Percentiles rank a stretch among this genome's conserved stretches.
Evolutionary conservation across 2,329 filamentous ascomycete genomes (phyloP).

Genomic region (Nemania sp.): DNA sequence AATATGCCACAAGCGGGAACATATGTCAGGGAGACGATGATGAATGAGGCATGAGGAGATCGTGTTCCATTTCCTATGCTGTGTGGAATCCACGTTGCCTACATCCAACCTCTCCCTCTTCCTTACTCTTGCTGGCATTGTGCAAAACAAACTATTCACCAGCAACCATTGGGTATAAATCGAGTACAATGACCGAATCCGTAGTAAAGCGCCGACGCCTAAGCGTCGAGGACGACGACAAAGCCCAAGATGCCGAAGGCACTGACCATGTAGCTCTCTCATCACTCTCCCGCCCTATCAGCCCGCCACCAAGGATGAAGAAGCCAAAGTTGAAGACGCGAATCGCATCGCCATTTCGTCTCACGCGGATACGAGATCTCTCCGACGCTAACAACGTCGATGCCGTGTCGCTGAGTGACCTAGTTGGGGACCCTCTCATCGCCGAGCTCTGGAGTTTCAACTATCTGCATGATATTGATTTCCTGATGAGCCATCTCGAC

Average conservation of each 20-base stretch:
- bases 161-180: too few relatives aligned
- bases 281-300: conserved; percentile 49
- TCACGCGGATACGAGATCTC: conserved; percentile 71
- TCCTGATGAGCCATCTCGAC: conserved; percentile 60
- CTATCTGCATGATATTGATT: conserved; percentile 64
- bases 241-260: conserved; percentile 7
- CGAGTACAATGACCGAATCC: conserved; percentile 33
- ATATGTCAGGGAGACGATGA: too few relatives aligned
- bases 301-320: conserved; percentile 52
- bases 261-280: conserved; percentile 28
- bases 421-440: conserved; percentile 76
- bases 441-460: conserved; percentile 74
- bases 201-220: conserved; percentile 36
- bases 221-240: conserved; percentile 20
- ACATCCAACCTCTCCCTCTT: too few relatives aligned
- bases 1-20: too few relatives aligned
- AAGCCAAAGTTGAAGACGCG: conserved; percentile 17
- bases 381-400: conserved; percentile 64
- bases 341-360: conserved; percentile 68
- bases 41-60: too few relatives aligned
- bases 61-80: too few relatives aligned
- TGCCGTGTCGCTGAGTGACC: conserved; percentile 66
- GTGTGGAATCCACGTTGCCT: too few relatives aligned
- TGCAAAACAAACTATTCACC: background rate
- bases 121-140: too few relatives aligned